phyloP scores from a whole-genome alignment of 2,329 filamentous ascomycete genomes.

The Metarhizium album region DNA sequence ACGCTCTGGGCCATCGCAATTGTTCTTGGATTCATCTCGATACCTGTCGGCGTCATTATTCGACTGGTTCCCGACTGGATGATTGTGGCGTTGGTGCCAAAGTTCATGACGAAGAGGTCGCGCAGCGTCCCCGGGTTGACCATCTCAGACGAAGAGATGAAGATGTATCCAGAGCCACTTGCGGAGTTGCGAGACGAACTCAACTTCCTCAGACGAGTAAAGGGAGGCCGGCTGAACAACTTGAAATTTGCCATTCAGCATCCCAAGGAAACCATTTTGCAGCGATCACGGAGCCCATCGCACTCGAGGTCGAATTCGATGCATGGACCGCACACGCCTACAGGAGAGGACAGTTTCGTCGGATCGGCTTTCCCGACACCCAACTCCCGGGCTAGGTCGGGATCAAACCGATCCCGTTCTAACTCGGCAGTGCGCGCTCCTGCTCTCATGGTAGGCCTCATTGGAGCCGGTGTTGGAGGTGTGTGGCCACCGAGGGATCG shows the following conservation, averaged over 20 bases:
- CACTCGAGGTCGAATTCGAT: conserved; percentile 55
- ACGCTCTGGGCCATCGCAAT: conserved; percentile 81
- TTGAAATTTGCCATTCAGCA: conserved; percentile 70
- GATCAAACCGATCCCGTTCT: conserved; percentile 53
- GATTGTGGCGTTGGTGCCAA: conserved; percentile 40
- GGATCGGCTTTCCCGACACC: conserved; percentile 41
- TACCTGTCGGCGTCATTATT: conserved; percentile 72
- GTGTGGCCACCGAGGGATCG: conserved; percentile 65
- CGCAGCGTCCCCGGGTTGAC: conserved; percentile 42
- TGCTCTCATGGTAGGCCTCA: conserved; percentile 73
- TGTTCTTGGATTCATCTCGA: conserved; percentile 70
- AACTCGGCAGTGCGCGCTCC: conserved; percentile 65
- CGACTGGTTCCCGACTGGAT: conserved; percentile 71
- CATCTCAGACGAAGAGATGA: conserved; percentile 57
- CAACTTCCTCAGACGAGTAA: conserved; percentile 67
- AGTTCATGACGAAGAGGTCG: conserved; percentile 39
- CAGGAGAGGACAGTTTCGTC: conserved; percentile 41
- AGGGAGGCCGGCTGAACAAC: conserved; percentile 72
- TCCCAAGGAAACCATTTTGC: conserved; percentile 58
- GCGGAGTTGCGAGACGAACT: conserved; percentile 71
- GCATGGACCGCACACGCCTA: conserved; percentile 50
- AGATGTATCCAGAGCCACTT: conserved; percentile 59
- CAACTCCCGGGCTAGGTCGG: conserved; percentile 53
- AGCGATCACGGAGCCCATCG: conserved; percentile 51
- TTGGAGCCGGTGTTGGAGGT: conserved; percentile 64